Evolutionary conservation across 2,329 filamentous ascomycete genomes (phyloP), one percentile per base, ranked within the genome.

Genomic region (Botrytis paeoniae): DNA sequence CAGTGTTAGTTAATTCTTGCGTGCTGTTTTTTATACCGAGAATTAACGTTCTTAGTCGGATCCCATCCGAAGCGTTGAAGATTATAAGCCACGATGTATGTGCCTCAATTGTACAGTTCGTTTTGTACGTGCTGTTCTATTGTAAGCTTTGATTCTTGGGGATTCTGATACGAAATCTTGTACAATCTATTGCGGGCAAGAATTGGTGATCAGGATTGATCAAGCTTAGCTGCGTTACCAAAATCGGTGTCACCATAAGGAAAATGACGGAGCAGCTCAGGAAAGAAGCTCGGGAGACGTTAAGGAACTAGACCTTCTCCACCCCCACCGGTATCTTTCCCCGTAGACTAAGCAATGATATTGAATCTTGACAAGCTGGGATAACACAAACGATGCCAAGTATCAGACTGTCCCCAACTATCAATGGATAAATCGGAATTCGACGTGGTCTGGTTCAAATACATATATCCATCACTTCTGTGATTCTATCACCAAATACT

Each of bases 391-490:
- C 32, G 45, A 66, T 51, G 63, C 63, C 63, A 66, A 66, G 43
- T 51, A 51, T 48, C 10, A 3, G 32, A 65, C 18, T 45, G 8
- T 39, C 45, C 29, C 35, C 35, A 22, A 16, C 3, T 10, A n/a
- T 39, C 25, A 22, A 22, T 39, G 45, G 45, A 39, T 54, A 22
- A 68, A 29, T 39, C 32, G 32, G 14, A 51, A n/a, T 39, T 41
- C 14, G 43, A 68, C 25, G 35, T 68, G 35, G 35, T 41, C 35
- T 68, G 65, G 48, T n/a, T 25, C 16, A 12, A 41, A 68, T 57
- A 68, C 65, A 68, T 57, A 57, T 68, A 68, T 68, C 39, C 8
- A 68, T 68, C 65, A 68, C 22, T 57, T 68, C 25, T 39, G 51
- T 8, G 39, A 6, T 37, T 4, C 32, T 9, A 51, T 51, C 8